Evolutionary conservation across 2,329 filamentous ascomycete species (phyloP), one percentile per base, ranked within the genome.

Genomic region (Laburnicola sp.): DNA sequence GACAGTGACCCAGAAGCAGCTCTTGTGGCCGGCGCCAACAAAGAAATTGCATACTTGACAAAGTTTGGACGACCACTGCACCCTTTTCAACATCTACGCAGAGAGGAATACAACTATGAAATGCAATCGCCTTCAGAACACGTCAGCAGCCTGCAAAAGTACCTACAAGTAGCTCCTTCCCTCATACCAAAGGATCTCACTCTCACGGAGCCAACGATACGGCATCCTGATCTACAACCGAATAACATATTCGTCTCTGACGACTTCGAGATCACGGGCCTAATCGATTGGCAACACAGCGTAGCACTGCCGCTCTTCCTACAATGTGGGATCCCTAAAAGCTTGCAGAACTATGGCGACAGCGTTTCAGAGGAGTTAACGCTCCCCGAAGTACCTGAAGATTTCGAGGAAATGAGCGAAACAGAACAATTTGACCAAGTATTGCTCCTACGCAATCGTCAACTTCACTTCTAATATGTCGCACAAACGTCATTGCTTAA

Each of bases 341-440:
- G 61, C 50, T 62, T 77, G 45, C 65, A 76, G 50, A 77, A 78
- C 47, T 76, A 74, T 57, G 63, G 69, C 42, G 72, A 73, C 46
- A 55, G 36, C 28, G 38, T 56, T 36, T 69, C 60, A 32, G 59
- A 59, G 56, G 60, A 49, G 22, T 43, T 67, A 2, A 55, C 23
- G 38, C 7, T 10, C 9, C 68, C 69, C 30, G 36, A 55, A 49
- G 43, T 70, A 43, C 65, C 66, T 41, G 43, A 41, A 21, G 52
- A 63, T 35, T 62, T 66, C 42, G 54, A 64, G 26, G 51, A 56
- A 6, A 16, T 69, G 23, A 55, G 47, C 49, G 58, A 62, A 35
- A 37, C 25, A 4, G 51, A 69, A 32, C 63, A 66, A 46, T 59
- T 57, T 27, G 30, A 63, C 48, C 56, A 64, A 32, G 56, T 62